Evolutionary conservation across 2,329 filamentous ascomycete genomes (phyloP), one percentile per base, ranked within the genome.

Genomic region (Aspergillus vadensis): DNA sequence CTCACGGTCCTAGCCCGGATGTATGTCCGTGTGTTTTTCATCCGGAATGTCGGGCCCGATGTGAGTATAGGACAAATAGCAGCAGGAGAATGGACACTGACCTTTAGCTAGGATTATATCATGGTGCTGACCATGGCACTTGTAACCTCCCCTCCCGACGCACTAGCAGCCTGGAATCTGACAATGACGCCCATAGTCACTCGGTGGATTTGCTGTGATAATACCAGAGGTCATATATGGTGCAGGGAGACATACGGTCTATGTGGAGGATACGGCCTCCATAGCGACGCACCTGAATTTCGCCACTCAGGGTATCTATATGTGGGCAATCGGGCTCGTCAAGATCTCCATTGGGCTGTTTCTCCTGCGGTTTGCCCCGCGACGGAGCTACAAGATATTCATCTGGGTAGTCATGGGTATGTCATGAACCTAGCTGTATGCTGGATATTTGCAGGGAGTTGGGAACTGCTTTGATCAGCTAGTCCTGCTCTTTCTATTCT

Each of bases 231-330:
- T 82, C 3, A 57, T 69, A 1, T 70, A 79, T 48, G 81, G 81
- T 3, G 80, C 77, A n/a, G 82, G 82, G 5, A 72, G 71, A 50
- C 82, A 84, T 50, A 70, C 75, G 3, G 76, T 75, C 12, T 77
- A 82, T 59, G 76, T 83, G 47, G 64, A 74, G 1, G 64, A 69
- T 0, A 64, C 66, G 4, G 63, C 76, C n/a, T 74, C 73, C 50
- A 67, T 61, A 1, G 81, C 76, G 2, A 72, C 80, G 65, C 78
- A 78, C 60, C 59, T 80, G 53, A 80, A 80, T 54, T 81, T 80
- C 36, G 67, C 76, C 15, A 36, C 47, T 3, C 21, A 32, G 14
- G 58, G 39, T 23, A 61, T 61, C 5, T 19, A 15, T 10, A 39
- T 81, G 1, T 70, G 75, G 59, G 76, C 72, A 2, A 77, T 81